Evolutionary conservation across 2,329 filamentous ascomycete species (phyloP).

Genomic region (Talaromyces marneffei): DNA sequence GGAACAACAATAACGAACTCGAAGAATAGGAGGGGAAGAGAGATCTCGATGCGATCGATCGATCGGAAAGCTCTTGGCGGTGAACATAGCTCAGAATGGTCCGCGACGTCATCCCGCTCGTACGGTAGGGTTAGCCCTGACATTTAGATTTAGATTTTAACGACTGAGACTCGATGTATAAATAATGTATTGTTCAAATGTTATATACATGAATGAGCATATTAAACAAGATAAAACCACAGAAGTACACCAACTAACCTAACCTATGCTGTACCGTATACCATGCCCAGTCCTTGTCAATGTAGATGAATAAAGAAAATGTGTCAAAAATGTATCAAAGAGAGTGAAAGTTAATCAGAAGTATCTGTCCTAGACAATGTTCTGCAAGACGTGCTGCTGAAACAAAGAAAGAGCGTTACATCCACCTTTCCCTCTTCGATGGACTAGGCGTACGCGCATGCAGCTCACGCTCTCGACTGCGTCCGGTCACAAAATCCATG

Average conservation of each 20-base stretch:
- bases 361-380: background rate
- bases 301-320: background rate
- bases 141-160: background rate
- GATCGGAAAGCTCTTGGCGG: background rate
- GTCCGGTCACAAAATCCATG: conserved; percentile 28
- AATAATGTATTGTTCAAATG: background rate
- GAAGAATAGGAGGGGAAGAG: background rate
- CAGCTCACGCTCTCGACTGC: conserved; percentile 26
- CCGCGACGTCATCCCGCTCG: conserved; percentile 1
- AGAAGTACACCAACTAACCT: background rate
- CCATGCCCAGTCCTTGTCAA: background rate
- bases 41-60: background rate
- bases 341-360: background rate
- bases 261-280: conserved; percentile 1
- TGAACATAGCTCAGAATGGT: background rate
- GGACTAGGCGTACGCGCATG: conserved; percentile 33
- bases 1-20: background rate
- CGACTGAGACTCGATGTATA: background rate
- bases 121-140: background rate
- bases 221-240: background rate
- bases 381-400: background rate
- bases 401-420: background rate
- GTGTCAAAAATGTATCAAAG: background rate
- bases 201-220: background rate
- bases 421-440: conserved; percentile 21